phyloP scores from a whole-genome alignment of 2,329 filamentous ascomycete species.

The Epichloe scottii region DNA sequence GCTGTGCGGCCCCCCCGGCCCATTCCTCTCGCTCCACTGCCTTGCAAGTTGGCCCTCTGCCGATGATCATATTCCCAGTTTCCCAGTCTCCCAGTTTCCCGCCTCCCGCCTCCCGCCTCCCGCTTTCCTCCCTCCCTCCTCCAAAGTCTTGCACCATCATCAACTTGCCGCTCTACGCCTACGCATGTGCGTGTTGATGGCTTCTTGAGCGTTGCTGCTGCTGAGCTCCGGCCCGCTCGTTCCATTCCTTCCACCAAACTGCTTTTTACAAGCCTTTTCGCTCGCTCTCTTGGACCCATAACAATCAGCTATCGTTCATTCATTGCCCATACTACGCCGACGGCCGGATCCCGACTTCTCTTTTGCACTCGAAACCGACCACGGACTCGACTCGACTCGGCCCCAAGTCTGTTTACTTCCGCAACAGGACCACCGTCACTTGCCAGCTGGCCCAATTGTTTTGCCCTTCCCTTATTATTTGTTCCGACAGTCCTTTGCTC shows the following conservation, averaged over 20 bases:
- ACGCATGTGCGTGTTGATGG: not conserved
- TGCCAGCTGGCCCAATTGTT: constrained; percentile 17
- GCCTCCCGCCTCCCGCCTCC: not conserved
- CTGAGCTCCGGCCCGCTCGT: constrained; percentile 5
- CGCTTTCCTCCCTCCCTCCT: not conserved
- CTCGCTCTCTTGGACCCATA: not conserved
- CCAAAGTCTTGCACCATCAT: not conserved
- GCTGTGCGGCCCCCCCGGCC: no score
- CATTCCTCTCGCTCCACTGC: no score
- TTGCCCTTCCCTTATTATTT: constrained; percentile 1
- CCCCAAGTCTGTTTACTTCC: not conserved
- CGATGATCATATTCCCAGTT: not conserved
- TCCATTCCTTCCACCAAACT: constrained; percentile 7
- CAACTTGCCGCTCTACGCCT: not conserved
- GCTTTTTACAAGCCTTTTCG: not conserved
- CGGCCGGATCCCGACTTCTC: not conserved
- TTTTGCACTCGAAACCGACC: not conserved
- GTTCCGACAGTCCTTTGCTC: not conserved
- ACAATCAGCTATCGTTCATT: no score
- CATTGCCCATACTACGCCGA: not conserved
- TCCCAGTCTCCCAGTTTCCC: not conserved
- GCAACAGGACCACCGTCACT: constrained; percentile 4
- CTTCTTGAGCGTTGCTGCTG: constrained; percentile 4
- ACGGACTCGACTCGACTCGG: not conserved
- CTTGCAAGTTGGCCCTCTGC: no score